Conservation (phyloP, 2,329 filamentous ascomycete species). For the Nigrospora oryzae region DNA sequence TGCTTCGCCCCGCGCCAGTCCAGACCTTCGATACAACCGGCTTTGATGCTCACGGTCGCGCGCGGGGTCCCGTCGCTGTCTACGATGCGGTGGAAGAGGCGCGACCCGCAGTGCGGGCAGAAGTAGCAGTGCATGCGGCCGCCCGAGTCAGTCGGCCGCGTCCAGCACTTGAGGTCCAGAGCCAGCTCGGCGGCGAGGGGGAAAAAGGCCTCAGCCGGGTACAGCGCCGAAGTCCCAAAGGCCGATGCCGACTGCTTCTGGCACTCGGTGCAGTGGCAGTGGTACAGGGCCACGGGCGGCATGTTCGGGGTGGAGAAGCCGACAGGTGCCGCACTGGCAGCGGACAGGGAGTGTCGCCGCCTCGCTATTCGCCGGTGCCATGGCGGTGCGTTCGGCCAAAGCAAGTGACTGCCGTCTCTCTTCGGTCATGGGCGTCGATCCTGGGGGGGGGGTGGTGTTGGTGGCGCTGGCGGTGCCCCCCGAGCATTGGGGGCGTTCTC, state of each 20-base stretch:
- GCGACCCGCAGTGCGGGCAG: constrained; percentile 29
- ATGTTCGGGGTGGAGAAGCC: constrained; percentile 24
- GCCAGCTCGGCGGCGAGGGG: constrained; percentile 24
- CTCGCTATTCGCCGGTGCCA: too few relatives aligned
- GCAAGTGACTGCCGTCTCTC: too few relatives aligned
- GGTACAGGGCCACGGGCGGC: constrained; percentile 26
- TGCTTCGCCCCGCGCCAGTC: constrained; percentile 30
- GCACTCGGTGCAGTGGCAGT: constrained; percentile 39
- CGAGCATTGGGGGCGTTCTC: too few relatives aligned
- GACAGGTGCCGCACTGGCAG: constrained; percentile 32
- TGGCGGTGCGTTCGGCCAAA: too few relatives aligned
- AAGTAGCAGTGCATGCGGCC: constrained; percentile 31
- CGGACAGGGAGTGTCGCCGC: constrained; percentile 12
- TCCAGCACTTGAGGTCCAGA: constrained; percentile 25
- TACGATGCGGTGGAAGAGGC: constrained; percentile 35
- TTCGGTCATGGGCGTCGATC: too few relatives aligned
- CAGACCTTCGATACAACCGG: constrained; percentile 32
- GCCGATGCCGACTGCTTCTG: constrained; percentile 35
- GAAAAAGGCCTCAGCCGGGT: constrained; percentile 28
- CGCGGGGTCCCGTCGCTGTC: constrained; percentile 26
- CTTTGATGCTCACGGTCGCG: constrained; percentile 34
- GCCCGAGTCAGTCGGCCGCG: constrained; percentile 27
- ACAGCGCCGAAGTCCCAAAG: constrained; percentile 36
- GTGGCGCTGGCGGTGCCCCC: too few relatives aligned
- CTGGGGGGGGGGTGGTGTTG: too few relatives aligned